Evolutionary conservation across 179 eudicot genomes (phyloP), one percentile per base, ranked within the genome.

Genomic region (Spinacia oleracea): DNA sequence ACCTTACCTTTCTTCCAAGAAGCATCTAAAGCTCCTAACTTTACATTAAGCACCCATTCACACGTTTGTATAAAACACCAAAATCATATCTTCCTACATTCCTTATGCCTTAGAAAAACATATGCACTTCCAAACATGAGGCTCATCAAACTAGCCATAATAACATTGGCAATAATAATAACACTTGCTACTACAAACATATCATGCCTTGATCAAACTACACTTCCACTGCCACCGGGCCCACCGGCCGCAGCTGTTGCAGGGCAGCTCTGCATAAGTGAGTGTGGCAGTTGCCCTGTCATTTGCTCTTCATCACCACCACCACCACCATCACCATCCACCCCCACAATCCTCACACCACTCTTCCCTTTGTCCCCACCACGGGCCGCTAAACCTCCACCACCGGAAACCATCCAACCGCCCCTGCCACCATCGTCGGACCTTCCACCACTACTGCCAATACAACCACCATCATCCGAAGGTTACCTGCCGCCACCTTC

Each of bases 271-370:
- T 90, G 97, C 82, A 87, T 92, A n/a, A 92, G 97, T 72, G 97
- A 92, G 27, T 92, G 97, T 69, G 83, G 73, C 40, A 88, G 95
- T 35, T 92, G 95, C 60, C 95, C 97, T 71, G 84, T 80, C 74
- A 87, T 92, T 27, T 92, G 97, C 79, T 85, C 95, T 32, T 83
- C 93, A 2, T 91, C 97, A 53, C 93, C 90, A 55, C 77, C 50
- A 0, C 60, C 93, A 1, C 90, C 97, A 53, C 93, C 89, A 62
- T 68, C 50, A 2, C 83, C 34, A 21, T 73, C 83, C 34, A 73
- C 86, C 43, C 75, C 79, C 42, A 43, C 64, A 15, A 27, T 20
- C 73, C 21, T 67, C 75, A 35, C 77, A 9, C 73, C 74, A 20
- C 27, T 69, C 16, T 56, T 29, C 10, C 73, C 81, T 2, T 66